Conservation (phyloP, 2,329 filamentous ascomycete genomes). For the Penicillium sp. region DNA sequence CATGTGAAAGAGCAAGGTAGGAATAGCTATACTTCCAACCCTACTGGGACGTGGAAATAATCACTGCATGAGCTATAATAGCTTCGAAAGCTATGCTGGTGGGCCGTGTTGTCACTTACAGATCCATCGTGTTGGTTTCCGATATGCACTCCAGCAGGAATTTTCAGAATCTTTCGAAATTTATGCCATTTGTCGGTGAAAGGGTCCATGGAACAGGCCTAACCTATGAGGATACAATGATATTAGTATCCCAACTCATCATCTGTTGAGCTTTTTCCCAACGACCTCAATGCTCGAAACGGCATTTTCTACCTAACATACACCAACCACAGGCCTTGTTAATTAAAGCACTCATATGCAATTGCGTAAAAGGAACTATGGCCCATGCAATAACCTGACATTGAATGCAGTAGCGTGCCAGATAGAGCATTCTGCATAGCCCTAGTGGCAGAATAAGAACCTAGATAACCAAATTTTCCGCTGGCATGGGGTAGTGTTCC, state of each 20-base stretch:
- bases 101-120: conserved; percentile 2
- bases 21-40: not conserved
- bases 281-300: conserved; percentile 15
- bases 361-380: not conserved
- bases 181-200: not conserved
- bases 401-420: conserved; percentile 2
- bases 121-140: conserved; percentile 10
- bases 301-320: conserved; percentile 4
- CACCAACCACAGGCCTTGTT: not conserved
- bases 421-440: conserved; percentile 4
- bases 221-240: not conserved
- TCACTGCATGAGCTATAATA: not conserved
- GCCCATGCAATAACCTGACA: conserved; percentile 4
- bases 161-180: conserved; percentile 7
- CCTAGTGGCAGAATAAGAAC: conserved; percentile 7
- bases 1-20: conserved; percentile 1
- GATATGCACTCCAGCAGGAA: conserved; percentile 9
- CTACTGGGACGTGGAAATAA: not conserved
- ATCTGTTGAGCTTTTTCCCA: conserved; percentile 1
- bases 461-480: conserved; percentile 1
- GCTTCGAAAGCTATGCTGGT: not conserved
- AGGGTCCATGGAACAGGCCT: not conserved
- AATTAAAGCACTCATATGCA: not conserved
- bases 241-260: not conserved
- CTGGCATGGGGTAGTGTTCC: conserved; percentile 13